Evolutionary conservation across 108 stramenopile species (phyloP).

Genomic region (Cyclostephanos tholiformis): DNA sequence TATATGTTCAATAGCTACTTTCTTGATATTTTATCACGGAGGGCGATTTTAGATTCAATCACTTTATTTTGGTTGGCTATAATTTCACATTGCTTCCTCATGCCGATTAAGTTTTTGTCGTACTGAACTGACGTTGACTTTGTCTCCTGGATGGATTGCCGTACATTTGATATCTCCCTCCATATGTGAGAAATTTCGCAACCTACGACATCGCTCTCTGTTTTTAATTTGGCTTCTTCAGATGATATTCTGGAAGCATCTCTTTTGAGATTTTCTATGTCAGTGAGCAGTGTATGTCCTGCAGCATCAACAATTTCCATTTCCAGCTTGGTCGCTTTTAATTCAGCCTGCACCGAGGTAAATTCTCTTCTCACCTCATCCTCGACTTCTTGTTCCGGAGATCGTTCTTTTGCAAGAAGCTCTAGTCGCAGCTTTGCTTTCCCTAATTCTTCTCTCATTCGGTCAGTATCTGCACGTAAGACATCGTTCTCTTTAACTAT

Average conservation of each 20-base stretch:
- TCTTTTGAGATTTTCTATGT: conserved; percentile 18
- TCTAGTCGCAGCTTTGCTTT: conserved; percentile 9
- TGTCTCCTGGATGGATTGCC: not conserved
- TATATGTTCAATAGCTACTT: not conserved
- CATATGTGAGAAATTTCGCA: conserved; percentile 7
- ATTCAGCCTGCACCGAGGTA: conserved; percentile 6
- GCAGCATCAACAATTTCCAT: not conserved
- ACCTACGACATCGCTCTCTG: conserved; percentile 4
- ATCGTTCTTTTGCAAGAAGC: not conserved
- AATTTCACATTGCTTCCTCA: conserved; percentile 3
- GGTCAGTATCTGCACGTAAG: conserved; percentile 15
- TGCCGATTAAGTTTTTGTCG: not conserved
- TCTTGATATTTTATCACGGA: conserved; percentile 1
- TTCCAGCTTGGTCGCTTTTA: conserved; percentile 10
- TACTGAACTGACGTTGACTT: conserved; percentile 2
- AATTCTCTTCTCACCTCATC: conserved; percentile 16
- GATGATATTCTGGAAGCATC: conserved; percentile 22
- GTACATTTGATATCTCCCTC: conserved; percentile 5
- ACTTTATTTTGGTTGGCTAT: conserved; percentile 20
- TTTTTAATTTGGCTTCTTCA: conserved; percentile 10
- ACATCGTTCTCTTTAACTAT: conserved; percentile 16
- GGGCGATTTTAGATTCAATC: conserved; percentile 13
- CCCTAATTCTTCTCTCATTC: not conserved
- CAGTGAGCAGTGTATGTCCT: not conserved
- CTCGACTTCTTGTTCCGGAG: conserved; percentile 11